phyloP scores from a whole-genome alignment of 2,329 filamentous ascomycete genomes.

The Metarhizium robertsii region DNA sequence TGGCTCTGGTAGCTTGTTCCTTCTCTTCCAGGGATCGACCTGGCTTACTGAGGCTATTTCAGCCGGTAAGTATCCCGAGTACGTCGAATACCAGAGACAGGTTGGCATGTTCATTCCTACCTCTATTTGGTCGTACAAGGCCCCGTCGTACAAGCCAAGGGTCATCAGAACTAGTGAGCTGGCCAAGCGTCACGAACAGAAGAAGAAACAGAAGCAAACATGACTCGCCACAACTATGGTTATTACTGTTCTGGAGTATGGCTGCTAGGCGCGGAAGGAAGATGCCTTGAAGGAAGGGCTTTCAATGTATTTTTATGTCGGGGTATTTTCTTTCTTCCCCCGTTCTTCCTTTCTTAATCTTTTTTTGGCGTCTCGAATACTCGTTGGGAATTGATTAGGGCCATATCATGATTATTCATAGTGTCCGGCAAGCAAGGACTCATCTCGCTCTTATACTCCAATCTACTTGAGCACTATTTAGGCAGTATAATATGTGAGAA shows the following conservation, averaged over 20 bases:
- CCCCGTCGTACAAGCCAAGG: conserved; percentile 29
- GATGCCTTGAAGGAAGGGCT: no score
- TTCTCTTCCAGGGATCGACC: conserved; percentile 85
- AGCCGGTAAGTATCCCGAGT: conserved; percentile 77
- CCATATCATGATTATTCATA: background rate
- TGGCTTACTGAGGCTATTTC: conserved; percentile 79
- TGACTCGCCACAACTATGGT: background rate
- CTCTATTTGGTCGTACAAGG: conserved; percentile 32
- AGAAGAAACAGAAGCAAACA: conserved; percentile 24
- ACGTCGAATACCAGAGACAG: conserved; percentile 70
- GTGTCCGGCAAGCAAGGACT: background rate
- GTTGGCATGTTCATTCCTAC: conserved; percentile 78
- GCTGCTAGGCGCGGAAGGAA: background rate
- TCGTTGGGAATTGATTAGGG: no score
- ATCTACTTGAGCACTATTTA: no score
- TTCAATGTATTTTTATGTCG: no score
- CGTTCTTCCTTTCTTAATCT: no score
- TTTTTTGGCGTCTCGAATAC: no score
- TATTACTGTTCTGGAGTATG: background rate
- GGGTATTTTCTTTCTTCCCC: no score
- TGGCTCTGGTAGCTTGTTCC: conserved; percentile 60
- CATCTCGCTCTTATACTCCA: no score
- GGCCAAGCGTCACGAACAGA: conserved; percentile 33
- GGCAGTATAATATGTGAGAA: background rate
- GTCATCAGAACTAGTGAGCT: conserved; percentile 42